A percentile compares a stretch with the other conserved stretches of the same genome.
Evolutionary conservation across 2,329 filamentous ascomycete genomes (phyloP).

Genomic region (Apiospora kogelbergensis): DNA sequence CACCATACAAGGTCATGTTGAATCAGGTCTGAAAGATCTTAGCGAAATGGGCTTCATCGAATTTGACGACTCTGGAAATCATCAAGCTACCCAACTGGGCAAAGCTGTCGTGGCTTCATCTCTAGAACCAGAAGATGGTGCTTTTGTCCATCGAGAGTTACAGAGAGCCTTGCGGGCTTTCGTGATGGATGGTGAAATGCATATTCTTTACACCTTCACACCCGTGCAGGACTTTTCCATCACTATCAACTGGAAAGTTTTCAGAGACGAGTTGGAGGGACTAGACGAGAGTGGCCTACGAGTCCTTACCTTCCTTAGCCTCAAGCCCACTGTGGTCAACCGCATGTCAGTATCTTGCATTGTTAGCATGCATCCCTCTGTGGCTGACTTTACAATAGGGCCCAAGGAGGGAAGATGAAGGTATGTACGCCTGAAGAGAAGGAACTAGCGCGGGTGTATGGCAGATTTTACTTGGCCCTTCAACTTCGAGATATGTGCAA

Average conservation of each 20-base stretch:
- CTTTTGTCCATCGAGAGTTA: conserved; percentile 71
- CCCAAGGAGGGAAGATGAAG: conserved; percentile 64
- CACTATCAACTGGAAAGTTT: conserved; percentile 70
- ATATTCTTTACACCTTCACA: conserved; percentile 75
- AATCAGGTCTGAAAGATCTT: conserved; percentile 60
- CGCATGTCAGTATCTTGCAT: conserved; percentile 40
- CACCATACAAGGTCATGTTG: conserved; percentile 53
- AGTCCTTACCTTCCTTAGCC: conserved; percentile 66
- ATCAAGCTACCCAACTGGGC: conserved; percentile 63
- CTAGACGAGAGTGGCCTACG: conserved; percentile 72
- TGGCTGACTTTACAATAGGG: conserved; percentile 53
- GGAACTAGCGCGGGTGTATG: conserved; percentile 63
- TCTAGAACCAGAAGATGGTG: conserved; percentile 71
- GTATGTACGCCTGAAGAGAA: conserved; percentile 62
- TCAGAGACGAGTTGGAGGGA: conserved; percentile 67
- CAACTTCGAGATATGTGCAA: conserved; percentile 80
- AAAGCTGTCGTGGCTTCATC: conserved; percentile 71
- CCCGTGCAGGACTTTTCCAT: conserved; percentile 61
- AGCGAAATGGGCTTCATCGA: conserved; percentile 54
- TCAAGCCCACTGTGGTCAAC: conserved; percentile 67
- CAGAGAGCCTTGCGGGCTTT: conserved; percentile 67
- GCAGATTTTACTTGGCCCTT: conserved; percentile 72
- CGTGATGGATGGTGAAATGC: conserved; percentile 80
- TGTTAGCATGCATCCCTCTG: too few species aligned
- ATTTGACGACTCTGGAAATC: conserved; percentile 49